Percentiles rank a stretch among this genome's conserved stretches.
Evolutionary conservation across 768 basidiomycete species (phyloP).

Genomic region (Pisolithus sp.): DNA sequence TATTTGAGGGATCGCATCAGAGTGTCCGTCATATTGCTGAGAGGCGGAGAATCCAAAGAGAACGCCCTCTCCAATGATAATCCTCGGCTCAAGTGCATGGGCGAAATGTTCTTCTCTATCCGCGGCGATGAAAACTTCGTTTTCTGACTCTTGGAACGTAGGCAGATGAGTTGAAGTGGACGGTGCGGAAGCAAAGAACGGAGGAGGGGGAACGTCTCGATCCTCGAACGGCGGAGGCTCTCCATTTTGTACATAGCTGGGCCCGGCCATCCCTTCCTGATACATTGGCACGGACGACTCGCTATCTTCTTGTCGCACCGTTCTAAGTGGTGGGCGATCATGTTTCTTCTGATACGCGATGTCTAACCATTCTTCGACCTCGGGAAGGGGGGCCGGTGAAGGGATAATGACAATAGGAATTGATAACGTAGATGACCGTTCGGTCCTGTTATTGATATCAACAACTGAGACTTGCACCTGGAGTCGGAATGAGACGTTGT

Average conservation of each 20-base stretch:
- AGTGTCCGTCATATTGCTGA: conserved; percentile 79
- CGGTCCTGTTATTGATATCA: conserved; percentile 59
- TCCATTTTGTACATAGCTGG: conserved; percentile 55
- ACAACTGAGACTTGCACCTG: conserved; percentile 74
- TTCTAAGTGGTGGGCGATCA: conserved; percentile 69
- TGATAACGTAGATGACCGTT: conserved; percentile 54
- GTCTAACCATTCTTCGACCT: conserved; percentile 66
- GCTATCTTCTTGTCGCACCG: conserved; percentile 60
- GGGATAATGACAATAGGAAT: conserved; percentile 72
- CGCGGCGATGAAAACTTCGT: conserved; percentile 61
- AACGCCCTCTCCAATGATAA: conserved; percentile 67
- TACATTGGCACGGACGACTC: conserved; percentile 60
- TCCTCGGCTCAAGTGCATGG: conserved; percentile 24
- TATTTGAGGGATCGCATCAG: conserved; percentile 56
- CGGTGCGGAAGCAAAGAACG: conserved; percentile 46
- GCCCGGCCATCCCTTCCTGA: conserved; percentile 67
- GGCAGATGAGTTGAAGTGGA: conserved; percentile 59
- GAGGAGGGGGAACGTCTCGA: conserved; percentile 70
- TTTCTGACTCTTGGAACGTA: conserved; percentile 77
- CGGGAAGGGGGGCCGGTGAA: conserved; percentile 70
- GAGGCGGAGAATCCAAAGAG: conserved; percentile 66
- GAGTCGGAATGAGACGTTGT: conserved; percentile 74
- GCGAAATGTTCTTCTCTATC: conserved; percentile 32
- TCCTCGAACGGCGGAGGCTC: conserved; percentile 86
- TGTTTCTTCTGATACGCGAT: conserved; percentile 84